Evolutionary conservation across 1,139 yeast genomes (phyloP), one percentile per base, ranked within the genome.

Genomic region (Pichia sp.): DNA sequence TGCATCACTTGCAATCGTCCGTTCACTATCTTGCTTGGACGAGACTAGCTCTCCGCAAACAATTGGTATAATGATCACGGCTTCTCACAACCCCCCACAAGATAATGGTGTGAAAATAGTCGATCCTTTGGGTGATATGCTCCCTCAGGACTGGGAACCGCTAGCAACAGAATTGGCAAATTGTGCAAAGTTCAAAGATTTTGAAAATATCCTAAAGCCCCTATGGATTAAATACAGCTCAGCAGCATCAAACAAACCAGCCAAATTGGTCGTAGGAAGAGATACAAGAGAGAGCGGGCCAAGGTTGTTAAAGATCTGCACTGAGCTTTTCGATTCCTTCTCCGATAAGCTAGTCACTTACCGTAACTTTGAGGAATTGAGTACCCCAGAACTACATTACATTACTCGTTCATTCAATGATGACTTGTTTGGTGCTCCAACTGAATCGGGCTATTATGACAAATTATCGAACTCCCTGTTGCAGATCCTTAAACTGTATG

Each of bases 61-160:
- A 24, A 80, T 92, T 49, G 96, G 95, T 24, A 86, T 91, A 10
- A 93, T 95, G 98, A 84, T 95, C 64, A 95, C 99, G 2, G 99
- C 99, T 0, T 89, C 97, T 1, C 99, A 93, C 70, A 93, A 93
- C 65, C 98, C 98, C 0, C 96, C 98, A 0, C 77, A 76, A 51
- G 99, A 93, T 67, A 93, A 93, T 64, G 99, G 99, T n/a, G 96
- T 93, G 56, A 93, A 93, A 72, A 77, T 93, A 29, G 91, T 92
- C 43, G 99, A 93, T 64, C 98, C 99, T 0, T 73, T 80, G 70
- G 99, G 99, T 36, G 93, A 88, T 61, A 93, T 93, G 99, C 78
- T 93, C 63, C 89, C 83, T 58, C 81, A 83, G 54, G 67, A 78
- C 14, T 95, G 99, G 99, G 99, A 93, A 69, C 71, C 76, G 1